phyloP scores from a whole-genome alignment of 257 asterid genomes.

The Knoxia roxburghii region DNA sequence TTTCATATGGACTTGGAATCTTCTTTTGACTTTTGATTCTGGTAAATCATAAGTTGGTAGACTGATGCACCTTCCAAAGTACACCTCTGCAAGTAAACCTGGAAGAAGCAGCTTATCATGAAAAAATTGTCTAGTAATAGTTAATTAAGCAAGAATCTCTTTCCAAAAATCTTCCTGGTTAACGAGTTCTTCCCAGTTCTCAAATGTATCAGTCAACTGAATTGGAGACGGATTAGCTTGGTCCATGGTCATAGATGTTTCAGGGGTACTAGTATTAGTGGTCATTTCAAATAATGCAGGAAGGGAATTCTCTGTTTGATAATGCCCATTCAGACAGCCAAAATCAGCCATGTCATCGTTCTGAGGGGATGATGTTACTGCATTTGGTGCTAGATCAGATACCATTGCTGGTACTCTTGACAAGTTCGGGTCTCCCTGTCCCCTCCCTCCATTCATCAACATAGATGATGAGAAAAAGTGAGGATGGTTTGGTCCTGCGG shows the following conservation, averaged over 20 bases:
- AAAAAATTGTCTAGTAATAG: no score
- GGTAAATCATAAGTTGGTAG: no score
- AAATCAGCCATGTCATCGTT: background rate
- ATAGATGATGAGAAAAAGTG: background rate
- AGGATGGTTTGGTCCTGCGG: background rate
- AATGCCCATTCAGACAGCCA: background rate
- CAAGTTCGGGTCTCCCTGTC: background rate
- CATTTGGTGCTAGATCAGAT: background rate
- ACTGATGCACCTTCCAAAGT: background rate
- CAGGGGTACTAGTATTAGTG: background rate
- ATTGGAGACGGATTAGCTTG: constrained; percentile 4
- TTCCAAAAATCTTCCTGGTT: constrained; percentile 6
- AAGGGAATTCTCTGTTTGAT: background rate
- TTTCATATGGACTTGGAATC: background rate
- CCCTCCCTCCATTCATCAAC: background rate
- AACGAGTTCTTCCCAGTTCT: constrained; percentile 5
- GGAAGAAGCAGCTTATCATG: background rate
- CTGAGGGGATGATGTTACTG: background rate
- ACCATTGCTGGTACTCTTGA: background rate
- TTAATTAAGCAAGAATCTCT: constrained; percentile 6
- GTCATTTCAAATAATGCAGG: constrained; percentile 3
- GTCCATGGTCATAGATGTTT: background rate
- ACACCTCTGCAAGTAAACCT: background rate
- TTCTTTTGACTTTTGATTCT: background rate
- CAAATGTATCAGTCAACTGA: constrained; percentile 3